Evolutionary conservation across 2,329 filamentous ascomycete genomes (phyloP).

Genomic region (Diplocarpon mali): DNA sequence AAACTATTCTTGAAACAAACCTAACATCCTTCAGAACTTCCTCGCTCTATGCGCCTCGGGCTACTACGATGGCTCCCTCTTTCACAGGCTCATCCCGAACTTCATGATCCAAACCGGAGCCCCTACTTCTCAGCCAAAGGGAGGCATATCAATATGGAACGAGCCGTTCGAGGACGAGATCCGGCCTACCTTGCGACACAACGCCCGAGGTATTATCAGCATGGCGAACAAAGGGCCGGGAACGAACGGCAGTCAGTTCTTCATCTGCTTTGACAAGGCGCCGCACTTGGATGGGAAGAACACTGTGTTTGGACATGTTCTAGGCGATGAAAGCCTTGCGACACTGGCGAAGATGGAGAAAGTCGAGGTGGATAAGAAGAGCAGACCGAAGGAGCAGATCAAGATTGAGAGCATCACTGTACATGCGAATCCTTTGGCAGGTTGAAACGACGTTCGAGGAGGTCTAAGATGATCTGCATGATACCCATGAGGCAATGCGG

Average conservation of each 20-base stretch:
- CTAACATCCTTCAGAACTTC: conserved; percentile 53
- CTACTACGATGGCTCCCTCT: conserved; percentile 65
- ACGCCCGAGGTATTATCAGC: conserved; percentile 56
- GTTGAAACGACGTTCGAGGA: conserved; percentile 24
- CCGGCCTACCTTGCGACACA: conserved; percentile 56
- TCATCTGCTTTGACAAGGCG: conserved; percentile 65
- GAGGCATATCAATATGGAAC: conserved; percentile 64
- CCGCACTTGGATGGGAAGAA: conserved; percentile 76
- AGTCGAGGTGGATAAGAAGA: conserved; percentile 68
- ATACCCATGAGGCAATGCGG: background rate
- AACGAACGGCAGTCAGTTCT: conserved; percentile 74
- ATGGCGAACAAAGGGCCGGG: conserved; percentile 71
- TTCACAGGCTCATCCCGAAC: conserved; percentile 68
- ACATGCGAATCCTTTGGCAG: conserved; percentile 70
- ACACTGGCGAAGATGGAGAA: conserved; percentile 63
- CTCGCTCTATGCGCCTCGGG: conserved; percentile 72
- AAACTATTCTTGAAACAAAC: conserved; percentile 2
- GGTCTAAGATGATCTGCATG: background rate
- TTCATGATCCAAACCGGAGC: conserved; percentile 76
- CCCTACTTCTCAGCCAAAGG: conserved; percentile 51
- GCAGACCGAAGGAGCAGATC: conserved; percentile 54
- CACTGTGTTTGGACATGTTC: conserved; percentile 69
- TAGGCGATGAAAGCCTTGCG: conserved; percentile 51
- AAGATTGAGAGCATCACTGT: conserved; percentile 60
- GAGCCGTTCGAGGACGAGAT: conserved; percentile 72